Conservation (phyloP, 1,284 basidiomycete genomes). For the Trichosporon coremiiforme region DNA sequence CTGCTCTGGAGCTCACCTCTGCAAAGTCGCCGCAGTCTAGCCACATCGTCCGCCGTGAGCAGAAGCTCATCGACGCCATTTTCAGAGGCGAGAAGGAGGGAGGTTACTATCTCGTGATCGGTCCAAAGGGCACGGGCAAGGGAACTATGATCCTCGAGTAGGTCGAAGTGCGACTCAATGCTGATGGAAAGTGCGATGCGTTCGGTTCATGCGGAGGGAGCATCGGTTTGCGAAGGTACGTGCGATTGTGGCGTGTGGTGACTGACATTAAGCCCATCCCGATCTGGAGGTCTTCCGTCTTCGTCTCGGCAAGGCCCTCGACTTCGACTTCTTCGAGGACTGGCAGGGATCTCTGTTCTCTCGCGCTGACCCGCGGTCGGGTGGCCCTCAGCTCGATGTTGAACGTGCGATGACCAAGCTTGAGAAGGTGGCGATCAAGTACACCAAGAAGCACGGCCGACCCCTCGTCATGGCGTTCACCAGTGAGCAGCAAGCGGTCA, state of each 20-base stretch:
- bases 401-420: constrained; percentile 82
- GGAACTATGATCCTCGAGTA: constrained; percentile 75
- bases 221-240: constrained; percentile 55
- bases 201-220: constrained; percentile 68
- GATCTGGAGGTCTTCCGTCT: constrained; percentile 76
- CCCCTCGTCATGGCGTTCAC: constrained; percentile 77
- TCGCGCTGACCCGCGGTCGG: constrained; percentile 77
- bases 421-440: constrained; percentile 77
- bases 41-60: constrained; percentile 70
- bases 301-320: constrained; percentile 70
- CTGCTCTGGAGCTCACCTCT: constrained; percentile 69
- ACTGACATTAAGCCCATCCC: constrained; percentile 62
- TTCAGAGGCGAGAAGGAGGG: constrained; percentile 70
- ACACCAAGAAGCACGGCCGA: constrained; percentile 62
- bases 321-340: constrained; percentile 65
- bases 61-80: constrained; percentile 73
- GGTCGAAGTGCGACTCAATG: constrained; percentile 18
- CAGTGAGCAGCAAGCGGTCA: constrained; percentile 41
- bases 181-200: constrained; percentile 63
- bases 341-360: constrained; percentile 69
- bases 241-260: neutral
- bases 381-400: constrained; percentile 76
- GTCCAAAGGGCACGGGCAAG: constrained; percentile 73
- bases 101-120: constrained; percentile 74
- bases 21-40: constrained; percentile 60